phyloP scores from a whole-genome alignment of 495 filamentous ascomycete species.

The Neurospora sp. region DNA sequence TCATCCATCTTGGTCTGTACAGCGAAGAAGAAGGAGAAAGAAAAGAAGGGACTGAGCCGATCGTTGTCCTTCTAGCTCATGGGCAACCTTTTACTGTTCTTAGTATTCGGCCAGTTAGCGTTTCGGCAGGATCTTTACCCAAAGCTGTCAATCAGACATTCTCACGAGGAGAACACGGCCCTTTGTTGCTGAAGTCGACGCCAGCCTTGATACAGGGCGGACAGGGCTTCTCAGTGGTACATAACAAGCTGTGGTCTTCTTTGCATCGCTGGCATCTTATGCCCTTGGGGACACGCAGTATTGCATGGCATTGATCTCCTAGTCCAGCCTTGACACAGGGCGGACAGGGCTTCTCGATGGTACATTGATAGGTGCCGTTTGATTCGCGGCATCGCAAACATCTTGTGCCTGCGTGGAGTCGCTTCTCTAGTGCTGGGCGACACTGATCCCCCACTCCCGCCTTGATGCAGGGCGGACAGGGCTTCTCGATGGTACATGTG shows the following conservation, averaged over 20 bases:
- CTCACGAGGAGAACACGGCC: not conserved
- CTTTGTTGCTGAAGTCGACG: not conserved
- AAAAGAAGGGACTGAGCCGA: not conserved
- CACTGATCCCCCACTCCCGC: not conserved
- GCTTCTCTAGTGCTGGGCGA: not conserved
- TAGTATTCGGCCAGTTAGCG: not conserved
- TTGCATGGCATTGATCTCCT: too few species aligned
- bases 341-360: too few species aligned
- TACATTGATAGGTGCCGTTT: too few species aligned
- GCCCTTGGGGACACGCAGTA: too few species aligned
- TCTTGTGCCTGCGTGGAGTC: too few species aligned
- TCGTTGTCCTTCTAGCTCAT: not conserved
- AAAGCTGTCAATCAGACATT: not conserved
- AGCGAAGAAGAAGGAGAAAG: not conserved
- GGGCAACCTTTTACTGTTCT: not conserved
- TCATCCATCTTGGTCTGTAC: not conserved
- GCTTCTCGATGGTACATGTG: not conserved
- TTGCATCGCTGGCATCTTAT: too few species aligned
- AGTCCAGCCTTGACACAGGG: too few species aligned
- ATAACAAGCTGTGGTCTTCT: too few species aligned
- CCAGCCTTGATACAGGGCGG: too few species aligned
- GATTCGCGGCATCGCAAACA: too few species aligned
- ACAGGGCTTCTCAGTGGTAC: too few species aligned
- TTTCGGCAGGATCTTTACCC: not conserved
- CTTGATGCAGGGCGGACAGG: not conserved